phyloP scores from a whole-genome alignment of 2,329 filamentous ascomycete genomes.

The Nigrograna mackinnonii region DNA sequence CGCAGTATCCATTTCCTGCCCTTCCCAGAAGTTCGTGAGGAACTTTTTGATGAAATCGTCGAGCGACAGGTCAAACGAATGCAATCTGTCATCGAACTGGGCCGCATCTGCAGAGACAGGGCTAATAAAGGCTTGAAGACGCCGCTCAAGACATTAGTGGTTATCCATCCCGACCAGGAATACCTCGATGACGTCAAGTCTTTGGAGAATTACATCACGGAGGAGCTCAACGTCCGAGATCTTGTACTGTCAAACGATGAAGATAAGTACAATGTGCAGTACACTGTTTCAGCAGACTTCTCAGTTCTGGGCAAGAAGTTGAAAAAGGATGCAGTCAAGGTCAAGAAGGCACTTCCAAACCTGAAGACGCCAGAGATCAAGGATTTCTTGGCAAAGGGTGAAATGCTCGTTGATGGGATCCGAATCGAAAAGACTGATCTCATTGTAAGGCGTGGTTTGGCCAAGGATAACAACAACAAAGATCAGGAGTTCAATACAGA shows the following conservation, averaged over 20 bases:
- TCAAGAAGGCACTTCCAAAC: constrained; percentile 85
- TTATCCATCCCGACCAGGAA: constrained; percentile 80
- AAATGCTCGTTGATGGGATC: constrained; percentile 84
- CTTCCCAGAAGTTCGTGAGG: constrained; percentile 85
- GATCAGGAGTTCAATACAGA: constrained; percentile 87
- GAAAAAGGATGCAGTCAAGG: constrained; percentile 89
- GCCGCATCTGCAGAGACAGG: constrained; percentile 82
- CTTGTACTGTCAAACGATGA: constrained; percentile 85
- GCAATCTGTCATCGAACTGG: constrained; percentile 94
- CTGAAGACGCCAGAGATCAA: constrained; percentile 82
- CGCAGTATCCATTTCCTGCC: constrained; percentile 90
- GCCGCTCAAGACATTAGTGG: constrained; percentile 84
- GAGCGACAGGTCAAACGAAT: constrained; percentile 87
- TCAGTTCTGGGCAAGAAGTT: constrained; percentile 94
- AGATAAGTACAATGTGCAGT: constrained; percentile 87
- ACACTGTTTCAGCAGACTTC: constrained; percentile 90
- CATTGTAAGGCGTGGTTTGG: constrained; percentile 77
- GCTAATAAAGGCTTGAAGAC: constrained; percentile 86
- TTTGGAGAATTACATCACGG: constrained; percentile 83
- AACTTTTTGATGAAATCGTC: constrained; percentile 83
- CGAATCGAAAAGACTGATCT: constrained; percentile 81
- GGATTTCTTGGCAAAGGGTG: constrained; percentile 71
- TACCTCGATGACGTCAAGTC: constrained; percentile 87
- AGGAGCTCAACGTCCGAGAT: constrained; percentile 90
- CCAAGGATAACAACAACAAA: constrained; percentile 70